A percentile compares a stretch with the other conserved stretches of the same genome.
Evolutionary conservation across 2,329 filamentous ascomycete genomes (phyloP).

Genomic region (Furcasterigmium sp.): DNA sequence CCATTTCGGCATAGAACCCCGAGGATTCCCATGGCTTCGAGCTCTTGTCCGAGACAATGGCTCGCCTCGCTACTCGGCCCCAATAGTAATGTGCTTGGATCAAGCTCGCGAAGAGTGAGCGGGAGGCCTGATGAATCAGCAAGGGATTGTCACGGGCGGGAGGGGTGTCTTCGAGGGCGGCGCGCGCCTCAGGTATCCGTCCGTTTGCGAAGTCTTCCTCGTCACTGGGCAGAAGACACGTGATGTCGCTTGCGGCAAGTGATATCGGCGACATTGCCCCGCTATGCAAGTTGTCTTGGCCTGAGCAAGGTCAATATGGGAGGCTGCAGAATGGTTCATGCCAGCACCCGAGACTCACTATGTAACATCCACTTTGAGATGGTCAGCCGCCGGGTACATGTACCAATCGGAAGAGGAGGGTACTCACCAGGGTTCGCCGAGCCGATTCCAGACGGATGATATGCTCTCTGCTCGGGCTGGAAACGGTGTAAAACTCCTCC

Average conservation of each 20-base stretch:
- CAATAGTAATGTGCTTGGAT: slow-evolving; percentile 52
- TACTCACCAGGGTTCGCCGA: slow-evolving; percentile 46
- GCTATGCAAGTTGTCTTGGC: slow-evolving; percentile 52
- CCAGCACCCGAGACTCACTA: slow-evolving; percentile 23
- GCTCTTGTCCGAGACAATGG: slow-evolving; percentile 37
- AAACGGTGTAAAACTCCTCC: slow-evolving; percentile 46
- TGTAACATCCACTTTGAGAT: slow-evolving; percentile 51
- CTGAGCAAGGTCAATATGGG: slow-evolving; percentile 12
- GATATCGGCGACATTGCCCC: slow-evolving; percentile 46
- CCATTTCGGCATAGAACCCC: slow-evolving; percentile 43
- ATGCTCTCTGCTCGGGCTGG: slow-evolving; percentile 34
- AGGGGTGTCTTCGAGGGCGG: slow-evolving; percentile 47
- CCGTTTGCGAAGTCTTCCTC: slow-evolving; percentile 47
- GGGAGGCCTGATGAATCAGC: slow-evolving; percentile 33
- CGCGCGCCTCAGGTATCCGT: slow-evolving; percentile 40
- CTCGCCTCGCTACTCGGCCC: slow-evolving; percentile 45
- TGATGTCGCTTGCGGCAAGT: slow-evolving; percentile 47
- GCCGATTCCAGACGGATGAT: slow-evolving; percentile 50
- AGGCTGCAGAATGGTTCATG: not conserved
- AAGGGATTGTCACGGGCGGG: slow-evolving; percentile 40
- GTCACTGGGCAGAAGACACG: slow-evolving; percentile 45
- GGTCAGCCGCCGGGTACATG: slow-evolving; percentile 2
- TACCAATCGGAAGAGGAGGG: not conserved
- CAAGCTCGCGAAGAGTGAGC: slow-evolving; percentile 50
- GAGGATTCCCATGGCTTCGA: slow-evolving; percentile 38